Evolutionary conservation across 768 basidiomycete genomes (phyloP), one percentile per base, ranked within the genome.

Genomic region (Lentinus tigrinus): DNA sequence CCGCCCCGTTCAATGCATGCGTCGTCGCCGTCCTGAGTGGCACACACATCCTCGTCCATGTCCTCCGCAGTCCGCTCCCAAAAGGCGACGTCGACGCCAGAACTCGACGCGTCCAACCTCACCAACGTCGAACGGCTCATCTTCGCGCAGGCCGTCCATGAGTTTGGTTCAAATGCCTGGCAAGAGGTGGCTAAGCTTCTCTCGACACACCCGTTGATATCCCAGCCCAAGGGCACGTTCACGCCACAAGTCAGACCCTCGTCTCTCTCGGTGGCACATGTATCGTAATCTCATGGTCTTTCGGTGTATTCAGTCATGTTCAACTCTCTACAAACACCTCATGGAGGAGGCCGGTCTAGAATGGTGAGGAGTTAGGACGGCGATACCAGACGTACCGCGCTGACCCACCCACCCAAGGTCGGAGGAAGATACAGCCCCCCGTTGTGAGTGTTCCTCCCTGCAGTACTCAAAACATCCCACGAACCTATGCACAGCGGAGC

Each of bases 131-230:
- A 95, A 73, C 78, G 83, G 56, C 86, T 97, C 49, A 74, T 97
- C 27, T 81, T 96, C 48, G 85, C 93, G 2, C 95, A 97, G 73
- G 87, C 92, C 0, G 87, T 92, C 42, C 91, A 91, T 72, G 91
- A 95, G 68, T 78, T 87, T 55, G 93, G 94, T 14, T 76, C 84
- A 36, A 73, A 79, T 46, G 78, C 79, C 4, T 95, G 94, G 94
- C 66, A 78, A 36, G 71, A 78, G 6, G 83, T 95, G 9, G 79
- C 89, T 21, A 80, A 80, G 42, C 63, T 89, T 7, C 80, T 96
- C 19, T 75, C 81, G 17, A 82, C 81, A 26, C 92, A 95, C 64
- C 86, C 93, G 14, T 76, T 92, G 9, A 74, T 89, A 43, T 72
- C 75, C 3, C 81, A 85, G 47, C 83, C 87, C 21, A 82, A 82